These are phyloP conservation scores for Diplosphaera chodatii DNA, from an alignment of 139 green algal genomes.

Conservation along the genomic window DNA sequence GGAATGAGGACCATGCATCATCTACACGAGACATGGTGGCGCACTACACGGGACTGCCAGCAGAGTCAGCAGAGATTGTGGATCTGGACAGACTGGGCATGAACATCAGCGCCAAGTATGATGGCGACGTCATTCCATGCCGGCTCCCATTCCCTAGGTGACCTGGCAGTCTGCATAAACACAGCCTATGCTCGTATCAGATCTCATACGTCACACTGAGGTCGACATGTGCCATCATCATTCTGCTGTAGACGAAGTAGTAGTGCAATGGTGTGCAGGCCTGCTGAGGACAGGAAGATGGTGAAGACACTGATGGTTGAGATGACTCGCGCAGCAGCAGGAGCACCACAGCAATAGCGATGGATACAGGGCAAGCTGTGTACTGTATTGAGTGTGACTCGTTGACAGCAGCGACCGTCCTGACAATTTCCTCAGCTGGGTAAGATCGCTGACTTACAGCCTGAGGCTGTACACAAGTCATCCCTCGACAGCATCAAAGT, in stretches of 20 bases:
- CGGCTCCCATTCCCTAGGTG: conserved; percentile 47
- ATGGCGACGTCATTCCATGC: conserved; percentile 36
- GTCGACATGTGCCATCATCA: too few species aligned
- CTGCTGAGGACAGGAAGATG: conserved; percentile 50
- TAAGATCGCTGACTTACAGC: too few species aligned
- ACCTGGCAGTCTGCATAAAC: too few species aligned
- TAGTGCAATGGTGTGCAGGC: conserved; percentile 13
- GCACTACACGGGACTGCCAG: conserved; percentile 47
- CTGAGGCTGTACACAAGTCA: too few species aligned
- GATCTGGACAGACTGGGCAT: conserved; percentile 69
- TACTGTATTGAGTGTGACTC: too few species aligned
- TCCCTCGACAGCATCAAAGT: conserved; percentile 47
- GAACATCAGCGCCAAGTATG: conserved; percentile 29
- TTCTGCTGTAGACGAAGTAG: too few species aligned
- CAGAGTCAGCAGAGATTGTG: conserved; percentile 47
- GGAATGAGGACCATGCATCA: conserved; percentile 32
- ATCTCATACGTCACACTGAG: too few species aligned
- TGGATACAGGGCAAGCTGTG: too few species aligned
- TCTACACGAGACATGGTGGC: conserved; percentile 54
- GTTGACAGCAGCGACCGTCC: too few species aligned
- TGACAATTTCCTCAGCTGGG: too few species aligned
- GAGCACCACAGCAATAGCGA: not conserved
- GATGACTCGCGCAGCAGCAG: conserved; percentile 48
- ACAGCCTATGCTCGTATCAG: too few species aligned
- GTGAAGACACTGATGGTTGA: conserved; percentile 69